Conservation (phyloP, 495 filamentous ascomycete genomes). For the Aspergillus ostianus region DNA sequence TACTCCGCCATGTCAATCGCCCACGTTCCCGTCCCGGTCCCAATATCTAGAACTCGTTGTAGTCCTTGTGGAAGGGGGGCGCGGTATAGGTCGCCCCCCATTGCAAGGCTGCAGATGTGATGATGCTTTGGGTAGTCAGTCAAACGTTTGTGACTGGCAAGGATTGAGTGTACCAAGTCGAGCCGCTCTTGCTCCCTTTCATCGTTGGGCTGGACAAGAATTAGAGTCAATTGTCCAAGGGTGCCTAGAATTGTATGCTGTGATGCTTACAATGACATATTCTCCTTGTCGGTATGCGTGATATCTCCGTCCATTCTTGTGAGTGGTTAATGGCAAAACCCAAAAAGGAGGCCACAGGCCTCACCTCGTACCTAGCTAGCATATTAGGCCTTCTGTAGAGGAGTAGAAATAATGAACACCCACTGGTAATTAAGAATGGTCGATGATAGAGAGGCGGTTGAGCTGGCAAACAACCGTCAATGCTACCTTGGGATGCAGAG, state of each 20-base stretch:
- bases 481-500: background rate
- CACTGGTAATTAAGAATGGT: constrained; percentile 19
- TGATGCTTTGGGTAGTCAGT: constrained; percentile 34
- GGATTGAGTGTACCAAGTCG: constrained; percentile 55
- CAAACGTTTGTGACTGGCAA: background rate
- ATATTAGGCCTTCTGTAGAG: background rate
- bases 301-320: constrained; percentile 19
- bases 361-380: constrained; percentile 3
- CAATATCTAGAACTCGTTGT: constrained; percentile 43
- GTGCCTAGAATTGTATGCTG: too few relatives aligned
- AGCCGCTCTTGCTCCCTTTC: constrained; percentile 61
- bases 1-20: constrained; percentile 52
- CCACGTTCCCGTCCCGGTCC: constrained; percentile 52
- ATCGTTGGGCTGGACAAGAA: constrained; percentile 20
- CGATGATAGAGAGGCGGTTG: constrained; percentile 13
- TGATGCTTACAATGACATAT: constrained; percentile 15
- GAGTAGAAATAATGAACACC: constrained; percentile 6
- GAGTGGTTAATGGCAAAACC: background rate
- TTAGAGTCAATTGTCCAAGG: background rate
- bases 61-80: constrained; percentile 46
- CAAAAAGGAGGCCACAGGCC: background rate
- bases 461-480: background rate
- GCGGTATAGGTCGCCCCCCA: constrained; percentile 48
- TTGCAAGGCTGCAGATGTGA: constrained; percentile 43
- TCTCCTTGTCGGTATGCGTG: constrained; percentile 18